These are phyloP conservation scores for Cladosporium oxysporum DNA, from an alignment of 2,329 filamentous ascomycete genomes.

Conservation along the genomic window DNA sequence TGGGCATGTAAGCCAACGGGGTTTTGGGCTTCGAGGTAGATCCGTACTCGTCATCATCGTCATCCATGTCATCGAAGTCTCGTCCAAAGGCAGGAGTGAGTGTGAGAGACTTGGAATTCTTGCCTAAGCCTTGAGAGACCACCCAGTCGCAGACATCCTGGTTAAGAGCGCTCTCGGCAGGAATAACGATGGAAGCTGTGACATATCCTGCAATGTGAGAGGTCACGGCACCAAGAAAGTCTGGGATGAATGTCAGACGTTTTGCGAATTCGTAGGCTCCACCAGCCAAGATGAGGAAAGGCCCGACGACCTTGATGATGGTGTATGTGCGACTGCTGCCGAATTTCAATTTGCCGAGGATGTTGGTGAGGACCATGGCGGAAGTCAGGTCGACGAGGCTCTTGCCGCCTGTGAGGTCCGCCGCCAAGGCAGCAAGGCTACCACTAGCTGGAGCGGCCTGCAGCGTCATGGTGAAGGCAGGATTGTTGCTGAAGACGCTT, in stretches of 20 bases:
- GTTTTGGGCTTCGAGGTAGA: neutral
- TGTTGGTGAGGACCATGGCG: constrained; percentile 8
- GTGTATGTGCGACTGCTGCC: neutral
- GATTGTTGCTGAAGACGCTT: neutral
- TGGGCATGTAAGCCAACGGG: constrained; percentile 30
- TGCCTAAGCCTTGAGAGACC: neutral
- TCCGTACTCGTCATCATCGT: neutral
- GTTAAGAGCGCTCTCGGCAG: neutral
- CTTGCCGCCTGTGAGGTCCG: constrained; percentile 5
- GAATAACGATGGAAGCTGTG: neutral
- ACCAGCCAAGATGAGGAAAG: neutral
- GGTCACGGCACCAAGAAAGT: neutral
- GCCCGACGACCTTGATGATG: constrained; percentile 4
- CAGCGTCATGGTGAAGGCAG: neutral
- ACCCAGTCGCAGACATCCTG: neutral
- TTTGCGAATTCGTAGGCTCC: neutral
- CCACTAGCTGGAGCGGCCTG: neutral
- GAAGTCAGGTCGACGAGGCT: neutral
- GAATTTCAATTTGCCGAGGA: neutral
- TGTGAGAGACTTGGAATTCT: neutral
- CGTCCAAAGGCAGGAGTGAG: neutral
- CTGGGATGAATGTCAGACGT: neutral
- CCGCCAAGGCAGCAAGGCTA: neutral
- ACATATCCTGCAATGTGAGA: neutral
- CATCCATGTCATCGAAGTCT: neutral